Evolutionary conservation across 1,139 yeast species (phyloP).

Genomic region (Sugiyamaella novakii): DNA sequence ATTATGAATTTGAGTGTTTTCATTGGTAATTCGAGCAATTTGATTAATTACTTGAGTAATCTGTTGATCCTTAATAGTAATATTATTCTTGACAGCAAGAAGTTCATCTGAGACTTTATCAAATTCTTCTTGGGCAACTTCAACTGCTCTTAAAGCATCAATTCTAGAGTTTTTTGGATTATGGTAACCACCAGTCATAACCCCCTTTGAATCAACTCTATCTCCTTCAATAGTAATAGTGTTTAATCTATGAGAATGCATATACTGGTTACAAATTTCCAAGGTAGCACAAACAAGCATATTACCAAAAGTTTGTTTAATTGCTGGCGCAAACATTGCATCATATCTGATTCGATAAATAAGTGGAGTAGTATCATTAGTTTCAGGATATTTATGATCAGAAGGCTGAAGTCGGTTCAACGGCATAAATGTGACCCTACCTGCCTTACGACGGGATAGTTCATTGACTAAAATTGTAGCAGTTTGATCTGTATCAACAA

Average conservation of each 20-base stretch:
- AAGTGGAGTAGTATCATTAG: conserved; percentile 63
- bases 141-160: conserved; percentile 63
- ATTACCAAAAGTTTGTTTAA: conserved; percentile 77
- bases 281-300: conserved; percentile 76
- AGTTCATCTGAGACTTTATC: conserved; percentile 47
- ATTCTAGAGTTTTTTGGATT: conserved; percentile 69
- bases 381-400: conserved; percentile 53
- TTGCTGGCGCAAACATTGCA: conserved; percentile 56
- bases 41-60: conserved; percentile 52
- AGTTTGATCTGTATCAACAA: conserved; percentile 85
- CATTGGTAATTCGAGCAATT: conserved; percentile 45
- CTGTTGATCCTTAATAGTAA: conserved; percentile 48
- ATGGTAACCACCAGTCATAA: conserved; percentile 85
- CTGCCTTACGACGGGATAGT: conserved; percentile 66
- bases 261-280: conserved; percentile 67
- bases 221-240: conserved; percentile 94
- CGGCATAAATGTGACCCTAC: conserved; percentile 91
- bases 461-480: conserved; percentile 81
- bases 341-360: conserved; percentile 69
- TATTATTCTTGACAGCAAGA: conserved; percentile 41
- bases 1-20: conserved; percentile 34
- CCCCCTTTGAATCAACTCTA: conserved; percentile 79
- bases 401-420: conserved; percentile 64
- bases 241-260: conserved; percentile 61
- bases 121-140: conserved; percentile 54